These are phyloP conservation scores for Kentomonas sorsogonicus DNA, from an alignment of 208 protist genomes.

Conservation along the genomic window DNA sequence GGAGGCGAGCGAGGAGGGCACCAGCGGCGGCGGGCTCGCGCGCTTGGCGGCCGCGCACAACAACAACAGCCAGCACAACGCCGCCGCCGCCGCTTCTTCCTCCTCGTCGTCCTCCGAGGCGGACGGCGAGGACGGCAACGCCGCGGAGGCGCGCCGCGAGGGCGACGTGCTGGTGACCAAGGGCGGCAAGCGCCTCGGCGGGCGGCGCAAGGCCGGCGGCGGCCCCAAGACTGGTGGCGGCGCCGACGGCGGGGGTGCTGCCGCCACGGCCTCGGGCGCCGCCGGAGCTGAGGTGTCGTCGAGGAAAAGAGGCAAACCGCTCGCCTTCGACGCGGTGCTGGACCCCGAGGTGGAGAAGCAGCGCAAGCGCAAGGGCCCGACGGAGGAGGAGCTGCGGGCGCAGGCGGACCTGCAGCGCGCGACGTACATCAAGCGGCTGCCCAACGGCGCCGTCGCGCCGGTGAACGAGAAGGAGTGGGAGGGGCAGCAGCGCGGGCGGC, in stretches of 20 bases:
- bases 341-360: constrained; percentile 40
- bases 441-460: constrained; percentile 53
- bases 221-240: too few species aligned
- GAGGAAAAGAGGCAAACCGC: too few species aligned
- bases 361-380: constrained; percentile 25
- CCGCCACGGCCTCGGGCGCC: constrained; percentile 6
- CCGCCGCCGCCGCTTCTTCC: constrained; percentile 1
- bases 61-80: constrained; percentile 13
- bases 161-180: constrained; percentile 52
- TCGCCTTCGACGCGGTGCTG: not conserved
- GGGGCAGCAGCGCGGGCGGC: constrained; percentile 52
- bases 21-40: constrained; percentile 18
- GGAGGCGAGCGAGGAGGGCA: constrained; percentile 36
- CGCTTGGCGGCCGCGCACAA: not conserved
- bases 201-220: constrained; percentile 22
- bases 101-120: constrained; percentile 5
- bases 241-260: constrained; percentile 2
- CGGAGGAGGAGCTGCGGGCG: constrained; percentile 63
- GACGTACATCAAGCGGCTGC: constrained; percentile 72
- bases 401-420: constrained; percentile 57
- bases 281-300: too few species aligned
- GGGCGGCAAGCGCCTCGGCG: constrained; percentile 48
- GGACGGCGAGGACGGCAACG: constrained; percentile 10
- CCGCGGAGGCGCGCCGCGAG: not conserved
- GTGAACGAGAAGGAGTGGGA: constrained; percentile 82